These are phyloP conservation scores for Castanea sativa DNA, from an alignment of 306 rosid species.

Conservation along the genomic window DNA sequence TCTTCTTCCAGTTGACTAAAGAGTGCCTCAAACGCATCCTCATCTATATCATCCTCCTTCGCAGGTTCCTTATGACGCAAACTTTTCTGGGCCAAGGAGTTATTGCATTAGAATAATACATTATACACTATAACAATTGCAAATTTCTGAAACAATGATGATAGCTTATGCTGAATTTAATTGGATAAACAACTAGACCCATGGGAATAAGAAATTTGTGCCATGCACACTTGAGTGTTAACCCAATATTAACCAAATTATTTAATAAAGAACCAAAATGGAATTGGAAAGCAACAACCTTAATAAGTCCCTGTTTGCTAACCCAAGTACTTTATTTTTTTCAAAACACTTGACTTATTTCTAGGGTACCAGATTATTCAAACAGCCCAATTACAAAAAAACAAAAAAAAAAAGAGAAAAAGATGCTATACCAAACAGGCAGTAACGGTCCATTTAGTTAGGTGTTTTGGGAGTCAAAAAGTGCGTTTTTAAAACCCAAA, in stretches of 20 bases:
- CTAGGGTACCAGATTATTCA: too few species aligned
- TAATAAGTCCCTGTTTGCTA: too few species aligned
- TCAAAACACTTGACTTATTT: too few species aligned
- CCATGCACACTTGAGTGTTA: too few species aligned
- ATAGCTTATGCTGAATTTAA: background rate
- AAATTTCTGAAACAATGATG: background rate
- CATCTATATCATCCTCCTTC: conserved; percentile 43
- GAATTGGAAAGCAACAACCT: background rate
- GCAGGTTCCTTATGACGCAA: conserved; percentile 27
- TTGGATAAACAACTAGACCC: background rate
- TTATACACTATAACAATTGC: background rate
- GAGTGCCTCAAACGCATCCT: conserved; percentile 73
- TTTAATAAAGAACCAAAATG: background rate
- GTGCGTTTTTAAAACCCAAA: too few species aligned
- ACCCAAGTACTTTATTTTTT: too few species aligned
- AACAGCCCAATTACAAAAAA: too few species aligned
- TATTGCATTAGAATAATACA: background rate
- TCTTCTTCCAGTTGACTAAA: conserved; percentile 82
- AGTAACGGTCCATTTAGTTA: too few species aligned
- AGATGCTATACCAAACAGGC: too few species aligned
- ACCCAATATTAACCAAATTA: too few species aligned
- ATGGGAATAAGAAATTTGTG: background rate
- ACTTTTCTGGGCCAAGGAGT: conserved; percentile 32
- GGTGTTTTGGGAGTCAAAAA: too few species aligned
- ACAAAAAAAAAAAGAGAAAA: too few species aligned